Conservation (phyloP, 169 alveolate species). For the Plasmodium falciparum region DNA sequence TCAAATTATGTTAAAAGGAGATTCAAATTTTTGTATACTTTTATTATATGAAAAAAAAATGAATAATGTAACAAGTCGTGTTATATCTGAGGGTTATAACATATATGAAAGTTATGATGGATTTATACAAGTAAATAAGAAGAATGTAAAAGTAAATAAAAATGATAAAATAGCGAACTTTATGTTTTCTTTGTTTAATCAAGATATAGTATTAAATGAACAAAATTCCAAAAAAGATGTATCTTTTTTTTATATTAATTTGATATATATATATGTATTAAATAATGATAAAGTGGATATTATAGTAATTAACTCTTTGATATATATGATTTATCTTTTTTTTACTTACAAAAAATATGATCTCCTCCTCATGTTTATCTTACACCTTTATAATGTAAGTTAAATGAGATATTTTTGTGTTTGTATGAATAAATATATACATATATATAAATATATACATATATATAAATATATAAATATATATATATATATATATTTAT, state of each 20-base stretch:
- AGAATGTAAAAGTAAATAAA: constrained; percentile 23
- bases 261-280: constrained; percentile 30
- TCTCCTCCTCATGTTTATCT: constrained; percentile 26
- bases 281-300: constrained; percentile 25
- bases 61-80: constrained; percentile 3
- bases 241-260: constrained; percentile 3
- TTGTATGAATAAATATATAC: background rate
- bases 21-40: background rate
- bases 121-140: constrained; percentile 15
- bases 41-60: constrained; percentile 6
- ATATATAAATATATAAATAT: too few relatives aligned
- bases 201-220: background rate
- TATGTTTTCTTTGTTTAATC: constrained; percentile 6
- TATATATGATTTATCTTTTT: constrained; percentile 38
- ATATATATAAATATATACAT: background rate
- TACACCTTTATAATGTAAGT: constrained; percentile 52
- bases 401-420: background rate
- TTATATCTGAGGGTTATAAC: background rate
- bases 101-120: constrained; percentile 7
- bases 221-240: background rate
- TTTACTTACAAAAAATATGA: constrained; percentile 25
- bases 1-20: constrained; percentile 17
- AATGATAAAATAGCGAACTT: constrained; percentile 27
- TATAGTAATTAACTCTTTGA: constrained; percentile 33
- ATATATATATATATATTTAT: background rate